A percentile compares a stretch with the other conserved stretches of the same genome.
Evolutionary conservation across 139 green algal species (phyloP).

Genomic region (Penium margaritaceum): DNA sequence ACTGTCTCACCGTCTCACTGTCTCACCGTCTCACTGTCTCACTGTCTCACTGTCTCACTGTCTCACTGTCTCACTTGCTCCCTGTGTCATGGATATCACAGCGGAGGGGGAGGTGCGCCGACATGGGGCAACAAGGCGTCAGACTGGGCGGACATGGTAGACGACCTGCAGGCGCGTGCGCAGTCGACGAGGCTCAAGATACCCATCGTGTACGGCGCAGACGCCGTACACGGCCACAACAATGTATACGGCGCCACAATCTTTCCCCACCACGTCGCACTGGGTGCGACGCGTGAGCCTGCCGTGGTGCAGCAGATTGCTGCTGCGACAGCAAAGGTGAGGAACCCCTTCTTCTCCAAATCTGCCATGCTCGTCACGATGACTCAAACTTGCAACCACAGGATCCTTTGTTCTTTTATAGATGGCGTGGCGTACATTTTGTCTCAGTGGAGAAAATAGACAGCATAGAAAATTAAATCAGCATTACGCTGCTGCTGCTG

Average conservation of each 20-base stretch:
- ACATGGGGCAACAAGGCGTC: neutral
- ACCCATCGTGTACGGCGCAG: conserved; percentile 10
- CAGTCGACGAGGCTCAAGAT: neutral
- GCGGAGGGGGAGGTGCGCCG: too few relatives aligned
- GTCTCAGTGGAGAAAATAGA: too few relatives aligned
- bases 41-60: too few relatives aligned
- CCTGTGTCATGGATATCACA: too few relatives aligned
- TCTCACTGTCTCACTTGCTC: too few relatives aligned
- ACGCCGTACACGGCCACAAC: conserved; percentile 15
- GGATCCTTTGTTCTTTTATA: neutral
- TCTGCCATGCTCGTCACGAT: neutral
- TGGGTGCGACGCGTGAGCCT: neutral
- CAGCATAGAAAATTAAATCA: too few relatives aligned
- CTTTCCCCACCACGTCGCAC: conserved; percentile 14
- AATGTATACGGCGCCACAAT: conserved; percentile 1
- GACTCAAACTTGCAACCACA: neutral
- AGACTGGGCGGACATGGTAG: conserved; percentile 18
- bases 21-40: too few relatives aligned
- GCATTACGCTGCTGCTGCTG: too few relatives aligned
- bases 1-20: too few relatives aligned
- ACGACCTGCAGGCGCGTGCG: neutral
- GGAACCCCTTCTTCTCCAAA: neutral
- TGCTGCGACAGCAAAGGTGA: neutral
- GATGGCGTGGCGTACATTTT: too few relatives aligned
- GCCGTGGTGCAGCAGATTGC: neutral